Percentiles rank a stretch among this genome's conserved stretches.
These are phyloP conservation scores for Thermothielavioides terrestris DNA, from an alignment of 495 filamentous ascomycete species.

Conservation along the genomic window DNA sequence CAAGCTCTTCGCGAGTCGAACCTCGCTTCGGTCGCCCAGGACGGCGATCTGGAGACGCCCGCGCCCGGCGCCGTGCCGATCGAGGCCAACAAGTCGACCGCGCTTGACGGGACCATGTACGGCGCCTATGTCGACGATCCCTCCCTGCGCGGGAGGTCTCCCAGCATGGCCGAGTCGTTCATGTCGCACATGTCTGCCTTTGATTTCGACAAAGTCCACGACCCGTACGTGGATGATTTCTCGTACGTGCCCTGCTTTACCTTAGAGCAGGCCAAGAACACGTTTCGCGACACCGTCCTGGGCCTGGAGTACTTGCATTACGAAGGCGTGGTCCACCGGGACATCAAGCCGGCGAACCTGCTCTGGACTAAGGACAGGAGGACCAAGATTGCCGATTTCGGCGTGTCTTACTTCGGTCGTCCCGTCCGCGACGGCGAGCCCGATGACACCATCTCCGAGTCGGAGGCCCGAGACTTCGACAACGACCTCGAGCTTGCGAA, in stretches of 20 bases:
- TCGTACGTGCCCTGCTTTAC: constrained; percentile 88
- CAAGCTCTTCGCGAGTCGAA: constrained; percentile 39
- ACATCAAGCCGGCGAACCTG: constrained; percentile 98
- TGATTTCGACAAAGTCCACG: constrained; percentile 43
- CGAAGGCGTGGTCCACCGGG: constrained; percentile 92
- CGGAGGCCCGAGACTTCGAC: constrained; percentile 74
- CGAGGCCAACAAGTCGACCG: constrained; percentile 42
- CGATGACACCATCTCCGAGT: constrained; percentile 71
- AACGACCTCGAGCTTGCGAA: constrained; percentile 92
- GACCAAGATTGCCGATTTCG: constrained; percentile 99
- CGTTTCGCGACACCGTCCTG: constrained; percentile 87
- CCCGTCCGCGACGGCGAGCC: constrained; percentile 69
- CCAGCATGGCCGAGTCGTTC: constrained; percentile 53
- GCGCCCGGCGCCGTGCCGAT: constrained; percentile 36
- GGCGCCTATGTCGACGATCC: constrained; percentile 56
- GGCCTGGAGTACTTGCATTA: constrained; percentile 95
- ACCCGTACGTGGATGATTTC: constrained; percentile 69
- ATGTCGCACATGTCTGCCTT: constrained; percentile 53
- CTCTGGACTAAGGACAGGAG: constrained; percentile 75
- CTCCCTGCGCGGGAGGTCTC: constrained; percentile 43
- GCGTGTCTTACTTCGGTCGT: constrained; percentile 90
- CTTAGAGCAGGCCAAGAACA: constrained; percentile 69
- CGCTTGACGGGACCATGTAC: constrained; percentile 69
- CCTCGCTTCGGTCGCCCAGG: constrained; percentile 22
- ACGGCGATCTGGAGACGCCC: constrained; percentile 40